These are phyloP conservation scores for Pittosporum tobira DNA, from an alignment of 129 eudicot species.

Conservation along the genomic window DNA sequence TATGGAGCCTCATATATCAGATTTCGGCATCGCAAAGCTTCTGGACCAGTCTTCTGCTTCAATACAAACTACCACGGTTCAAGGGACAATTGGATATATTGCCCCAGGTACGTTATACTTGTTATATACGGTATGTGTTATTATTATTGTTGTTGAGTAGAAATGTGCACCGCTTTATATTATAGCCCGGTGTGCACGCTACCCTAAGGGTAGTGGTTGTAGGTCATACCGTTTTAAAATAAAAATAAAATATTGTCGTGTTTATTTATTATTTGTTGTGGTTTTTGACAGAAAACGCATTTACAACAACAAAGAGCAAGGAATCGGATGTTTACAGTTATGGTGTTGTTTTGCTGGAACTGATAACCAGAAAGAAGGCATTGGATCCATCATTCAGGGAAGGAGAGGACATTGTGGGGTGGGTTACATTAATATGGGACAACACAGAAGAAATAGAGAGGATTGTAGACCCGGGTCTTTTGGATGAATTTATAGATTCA, in stretches of 20 bases:
- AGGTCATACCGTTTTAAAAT: no score
- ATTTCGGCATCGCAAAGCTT: constrained; percentile 86
- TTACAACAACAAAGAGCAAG: constrained; percentile 42
- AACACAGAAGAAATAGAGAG: constrained; percentile 31
- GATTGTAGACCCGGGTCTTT: constrained; percentile 44
- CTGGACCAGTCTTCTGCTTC: constrained; percentile 52
- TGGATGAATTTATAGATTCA: constrained; percentile 44
- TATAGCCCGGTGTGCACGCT: no score
- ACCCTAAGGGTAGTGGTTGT: no score
- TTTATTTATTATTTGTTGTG: neutral
- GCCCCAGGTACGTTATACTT: constrained; percentile 63
- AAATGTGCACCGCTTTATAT: neutral
- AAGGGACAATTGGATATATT: constrained; percentile 76
- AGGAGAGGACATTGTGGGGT: constrained; percentile 48
- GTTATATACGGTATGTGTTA: neutral
- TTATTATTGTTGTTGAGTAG: neutral
- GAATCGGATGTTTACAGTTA: constrained; percentile 89
- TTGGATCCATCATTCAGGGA: constrained; percentile 38
- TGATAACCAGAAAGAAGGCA: constrained; percentile 56
- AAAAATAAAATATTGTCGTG: no score
- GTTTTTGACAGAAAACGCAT: constrained; percentile 57
- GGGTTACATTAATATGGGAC: constrained; percentile 50
- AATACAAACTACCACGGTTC: constrained; percentile 26
- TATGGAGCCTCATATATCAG: constrained; percentile 80
- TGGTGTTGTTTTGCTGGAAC: constrained; percentile 76